These are phyloP conservation scores for Sicyos baderoa DNA, from an alignment of 306 rosid species.

Conservation along the genomic window DNA sequence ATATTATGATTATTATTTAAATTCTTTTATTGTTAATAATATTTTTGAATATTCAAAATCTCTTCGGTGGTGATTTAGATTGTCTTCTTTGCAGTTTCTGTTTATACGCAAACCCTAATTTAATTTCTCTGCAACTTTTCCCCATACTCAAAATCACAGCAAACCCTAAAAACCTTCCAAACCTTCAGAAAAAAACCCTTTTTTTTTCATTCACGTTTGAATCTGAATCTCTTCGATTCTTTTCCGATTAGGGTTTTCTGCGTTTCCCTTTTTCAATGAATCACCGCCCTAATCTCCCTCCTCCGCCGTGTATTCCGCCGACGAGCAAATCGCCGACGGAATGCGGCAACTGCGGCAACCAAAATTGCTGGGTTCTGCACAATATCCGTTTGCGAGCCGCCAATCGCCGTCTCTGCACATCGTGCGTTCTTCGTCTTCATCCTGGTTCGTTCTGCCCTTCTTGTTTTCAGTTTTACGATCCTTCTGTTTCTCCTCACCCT, in stretches of 20 bases:
- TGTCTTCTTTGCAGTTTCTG: not conserved
- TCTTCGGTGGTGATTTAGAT: not conserved
- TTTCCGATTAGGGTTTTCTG: slow-evolving; percentile 2
- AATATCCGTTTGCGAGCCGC: slow-evolving; percentile 35
- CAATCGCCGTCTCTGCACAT: slow-evolving; percentile 62
- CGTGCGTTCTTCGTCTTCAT: slow-evolving; percentile 74
- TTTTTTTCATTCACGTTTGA: not conserved
- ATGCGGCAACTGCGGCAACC: slow-evolving; percentile 48
- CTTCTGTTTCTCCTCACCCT: slow-evolving; percentile 30
- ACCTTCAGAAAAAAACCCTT: too few species aligned
- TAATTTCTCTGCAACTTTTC: not conserved
- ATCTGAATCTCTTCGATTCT: not conserved
- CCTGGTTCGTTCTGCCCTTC: slow-evolving; percentile 57
- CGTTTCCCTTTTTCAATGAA: not conserved
- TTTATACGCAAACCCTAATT: not conserved
- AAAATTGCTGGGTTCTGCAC: slow-evolving; percentile 40
- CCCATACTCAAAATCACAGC: not conserved
- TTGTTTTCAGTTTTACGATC: slow-evolving; percentile 56
- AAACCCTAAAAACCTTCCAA: slow-evolving; percentile 7
- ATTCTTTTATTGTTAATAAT: too few species aligned
- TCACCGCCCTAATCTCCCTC: not conserved
- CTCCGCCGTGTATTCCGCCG: not conserved
- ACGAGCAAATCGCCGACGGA: slow-evolving; percentile 16
- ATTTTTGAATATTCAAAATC: not conserved
- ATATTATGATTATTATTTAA: too few species aligned